Conservation (phyloP, 352 stramenopile species). For the Pythium utonaiense region DNA sequence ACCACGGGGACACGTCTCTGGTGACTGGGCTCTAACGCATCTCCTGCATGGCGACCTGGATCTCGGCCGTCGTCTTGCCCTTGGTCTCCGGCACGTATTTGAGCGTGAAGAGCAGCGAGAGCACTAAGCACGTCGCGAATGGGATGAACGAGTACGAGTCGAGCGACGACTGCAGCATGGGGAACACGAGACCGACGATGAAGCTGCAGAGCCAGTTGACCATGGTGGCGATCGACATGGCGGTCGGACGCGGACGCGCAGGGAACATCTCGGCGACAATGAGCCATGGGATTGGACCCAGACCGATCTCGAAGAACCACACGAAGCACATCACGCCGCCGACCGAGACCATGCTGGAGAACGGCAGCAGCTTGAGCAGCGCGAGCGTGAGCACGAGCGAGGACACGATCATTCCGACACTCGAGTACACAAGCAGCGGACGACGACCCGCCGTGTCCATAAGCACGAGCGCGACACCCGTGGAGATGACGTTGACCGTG, state of each 20-base stretch:
- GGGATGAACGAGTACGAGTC: slow-evolving; percentile 78
- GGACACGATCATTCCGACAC: slow-evolving; percentile 40
- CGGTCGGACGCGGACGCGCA: slow-evolving; percentile 75
- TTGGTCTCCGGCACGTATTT: slow-evolving; percentile 83
- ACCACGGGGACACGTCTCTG: not conserved
- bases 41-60: slow-evolving; percentile 34
- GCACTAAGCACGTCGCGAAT: slow-evolving; percentile 69
- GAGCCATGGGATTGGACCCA: slow-evolving; percentile 90
- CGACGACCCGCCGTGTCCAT: slow-evolving; percentile 44
- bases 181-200: slow-evolving; percentile 89
- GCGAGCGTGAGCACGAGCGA: slow-evolving; percentile 36
- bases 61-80: slow-evolving; percentile 44
- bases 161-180: slow-evolving; percentile 72
- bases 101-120: slow-evolving; percentile 55
- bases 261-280: slow-evolving; percentile 93
- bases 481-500: slow-evolving; percentile 42
- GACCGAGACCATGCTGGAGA: slow-evolving; percentile 40
- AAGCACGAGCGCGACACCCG: slow-evolving; percentile 40
- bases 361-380: slow-evolving; percentile 40
- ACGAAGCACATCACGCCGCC: slow-evolving; percentile 48
- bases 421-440: slow-evolving; percentile 41
- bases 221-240: slow-evolving; percentile 82
- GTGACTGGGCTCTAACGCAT: slow-evolving; percentile 16
- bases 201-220: slow-evolving; percentile 94
- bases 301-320: slow-evolving; percentile 45